Evolutionary conservation across 2,329 filamentous ascomycete species (phyloP), one percentile per base, ranked within the genome.

Genomic region (Beauveria brongniartii): DNA sequence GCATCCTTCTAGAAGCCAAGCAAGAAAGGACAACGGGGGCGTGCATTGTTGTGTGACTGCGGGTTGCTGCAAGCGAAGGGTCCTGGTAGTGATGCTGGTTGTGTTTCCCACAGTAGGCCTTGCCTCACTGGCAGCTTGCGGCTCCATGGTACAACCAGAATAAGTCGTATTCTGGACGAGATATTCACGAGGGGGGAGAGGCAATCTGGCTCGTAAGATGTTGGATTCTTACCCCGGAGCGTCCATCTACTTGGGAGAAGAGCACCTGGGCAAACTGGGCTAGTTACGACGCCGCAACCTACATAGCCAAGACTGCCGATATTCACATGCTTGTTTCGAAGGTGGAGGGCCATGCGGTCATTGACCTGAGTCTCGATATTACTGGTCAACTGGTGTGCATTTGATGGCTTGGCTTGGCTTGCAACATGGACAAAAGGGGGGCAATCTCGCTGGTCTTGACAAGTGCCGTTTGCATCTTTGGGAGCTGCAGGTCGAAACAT

Each of bases 281-380:
- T 28, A 28, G 28, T 30, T 30, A 24, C 52, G 47, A 52, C 57
- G 57, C 34, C 59, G 41, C 53, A 57, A 61, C 59, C 12, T 37
- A 9, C 28, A 30, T 30, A 16, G 10, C 14, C 34, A 37, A 16
- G 34, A 6, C 14, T 16, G 2, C 9, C 28, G 20, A 18, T 10
- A 44, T 46, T 8, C n/a, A 37, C 12, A 44, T 30, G 4, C 9
- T 46, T 18, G 48, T 53, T 43, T 59, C 47, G 28, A 14, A 9
- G 30, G 14, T 37, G 56, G 34, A 52, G 56, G 56, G 14, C 26
- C 10, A n/a, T 28, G 28, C 5, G 26, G 26, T 22, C n/a, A 34
- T 20, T 57, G 14, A 40, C n/a, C 28, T 28, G 2, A n/a, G 24
- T 9, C 28, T 18, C 5, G 8, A n/a, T 37, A n/a, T 48, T 37